Base-by-base conservation (phyloP, 208 protist species). In the Trypanosoma melophagium region DNA sequence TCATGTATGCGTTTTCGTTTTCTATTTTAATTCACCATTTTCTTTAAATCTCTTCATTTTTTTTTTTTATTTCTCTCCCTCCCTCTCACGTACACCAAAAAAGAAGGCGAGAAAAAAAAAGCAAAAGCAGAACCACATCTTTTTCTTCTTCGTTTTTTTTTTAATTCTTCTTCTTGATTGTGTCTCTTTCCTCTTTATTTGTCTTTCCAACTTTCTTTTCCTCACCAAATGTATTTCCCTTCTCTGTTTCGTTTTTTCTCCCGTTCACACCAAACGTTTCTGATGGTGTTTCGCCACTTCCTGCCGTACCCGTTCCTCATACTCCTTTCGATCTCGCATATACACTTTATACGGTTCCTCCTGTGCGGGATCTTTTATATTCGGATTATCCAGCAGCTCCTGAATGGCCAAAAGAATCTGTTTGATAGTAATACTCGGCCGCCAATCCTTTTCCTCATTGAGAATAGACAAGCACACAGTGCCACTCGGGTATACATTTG, bases 401-500 rank as follows among this genome's bases (percentile, higher is more conserved):
- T 99, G 98, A 41, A 99, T 98, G n/a, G 98, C 98, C 1, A 99
- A 73, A 14, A 99, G 83, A 19, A 99, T 99, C 81, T 98, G 96
- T 80, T 99, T 99, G 24, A 99, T 86, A 2, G 96, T 99, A 25
- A 99, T 97, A 35, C 90, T 94, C 21, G 98, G 98, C 66, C 97
- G 93, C 98, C 99, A 99, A 69, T 98, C 98, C 74, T 99, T 98
- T 53, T 99, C 97, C 67, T 99, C 98, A 69, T 99, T 99, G 1
- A 99, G 70, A 59, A 99, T 97, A n/a, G 89, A 98, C 4, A 99
- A 77, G 83, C 99, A 99, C 17, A 99, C 98, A 7, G 97, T 99
- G 22, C 98, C 98, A 50, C 94, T 98, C 0, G 98, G 98, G 74
- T 98, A 99, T 5, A 99, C 84, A 77, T 99, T 99, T 17, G 98